phyloP scores from a whole-genome alignment of 2,329 filamentous ascomycete genomes.

The Dactylellina parvicollis region DNA sequence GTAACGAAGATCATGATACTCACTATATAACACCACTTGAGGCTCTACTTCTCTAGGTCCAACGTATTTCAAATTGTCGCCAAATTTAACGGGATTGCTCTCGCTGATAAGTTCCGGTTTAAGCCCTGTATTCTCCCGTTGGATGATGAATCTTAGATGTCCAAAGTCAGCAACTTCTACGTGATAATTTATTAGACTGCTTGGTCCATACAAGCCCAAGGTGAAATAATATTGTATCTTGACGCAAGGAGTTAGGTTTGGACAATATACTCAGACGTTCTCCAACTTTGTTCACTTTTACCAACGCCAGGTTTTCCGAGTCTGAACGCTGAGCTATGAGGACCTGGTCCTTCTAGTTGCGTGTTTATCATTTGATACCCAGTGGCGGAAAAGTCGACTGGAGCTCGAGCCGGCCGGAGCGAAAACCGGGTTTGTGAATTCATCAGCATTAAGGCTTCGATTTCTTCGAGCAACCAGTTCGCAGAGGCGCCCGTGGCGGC shows the following conservation, averaged over 20 bases:
- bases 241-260: too few relatives aligned
- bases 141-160: conserved; percentile 4
- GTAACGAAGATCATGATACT: too few relatives aligned
- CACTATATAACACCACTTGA: not conserved
- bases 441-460: not conserved
- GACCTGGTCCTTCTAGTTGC: not conserved
- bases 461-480: conserved; percentile 3
- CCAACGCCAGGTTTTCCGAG: not conserved
- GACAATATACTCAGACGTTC: not conserved
- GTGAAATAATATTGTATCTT: too few relatives aligned
- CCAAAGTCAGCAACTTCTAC: not conserved
- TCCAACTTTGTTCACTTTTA: not conserved
- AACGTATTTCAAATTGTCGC: not conserved
- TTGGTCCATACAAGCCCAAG: too few relatives aligned
- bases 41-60: conserved; percentile 5
- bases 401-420: not conserved
- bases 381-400: too few relatives aligned
- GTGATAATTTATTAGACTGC: too few relatives aligned
- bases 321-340: not conserved
- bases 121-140: not conserved
- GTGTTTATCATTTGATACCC: not conserved
- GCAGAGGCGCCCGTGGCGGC: not conserved
- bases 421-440: not conserved
- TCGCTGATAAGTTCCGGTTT: not conserved
- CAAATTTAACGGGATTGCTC: not conserved